Evolutionary conservation across 495 filamentous ascomycete genomes (phyloP), one percentile per base, ranked within the genome.

Genomic region (Zalerion maritima): DNA sequence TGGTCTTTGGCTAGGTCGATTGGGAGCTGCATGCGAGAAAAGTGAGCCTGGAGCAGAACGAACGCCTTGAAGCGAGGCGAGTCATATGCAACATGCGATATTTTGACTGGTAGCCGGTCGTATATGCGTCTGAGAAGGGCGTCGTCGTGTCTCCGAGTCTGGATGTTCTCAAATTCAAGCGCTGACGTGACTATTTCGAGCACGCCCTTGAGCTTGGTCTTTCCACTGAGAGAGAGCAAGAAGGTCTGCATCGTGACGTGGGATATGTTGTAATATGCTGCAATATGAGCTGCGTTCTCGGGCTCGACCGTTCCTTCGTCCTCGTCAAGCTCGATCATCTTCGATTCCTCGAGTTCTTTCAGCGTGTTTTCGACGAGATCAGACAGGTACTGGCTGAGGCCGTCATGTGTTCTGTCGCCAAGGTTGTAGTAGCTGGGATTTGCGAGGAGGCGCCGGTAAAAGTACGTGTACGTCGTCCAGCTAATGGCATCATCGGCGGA

Each of bases 211-310:
- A 96, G 70, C 57, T 92, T 94, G 3, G 83, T 94, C 33, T 76
- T 79, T 23, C 69, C 73, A 2, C 67, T 83, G 17, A 99, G 62
- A 14, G 91, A 96, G n/a, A 96, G 64, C n/a, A 96, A 61, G 67
- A 96, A 92, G 3, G 91, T 99, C 56, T 99, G 86, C 89, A 96
- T 96, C 14, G 89, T 99, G 54, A 93, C 78, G 58, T 94, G 94
- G 11, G 91, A 96, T 37, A 99, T 93, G 50, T 94, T 94, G 68
- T 96, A 99, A 59, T 96, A 96, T 2, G 89, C 84, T 5, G 82
- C 85, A 46, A 99, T 96, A 81, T 91, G 94, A 21, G 87, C 87
- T 1, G 89, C 78, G 41, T 99, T 94, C 37, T 91, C 67, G 13
- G 89, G 84, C 5, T 78, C 71, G 31, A 96, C 75, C 13, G 75